Evolutionary conservation across 176 grass and related monocot genomes (phyloP).

Genomic region (Hordeum marinum): DNA sequence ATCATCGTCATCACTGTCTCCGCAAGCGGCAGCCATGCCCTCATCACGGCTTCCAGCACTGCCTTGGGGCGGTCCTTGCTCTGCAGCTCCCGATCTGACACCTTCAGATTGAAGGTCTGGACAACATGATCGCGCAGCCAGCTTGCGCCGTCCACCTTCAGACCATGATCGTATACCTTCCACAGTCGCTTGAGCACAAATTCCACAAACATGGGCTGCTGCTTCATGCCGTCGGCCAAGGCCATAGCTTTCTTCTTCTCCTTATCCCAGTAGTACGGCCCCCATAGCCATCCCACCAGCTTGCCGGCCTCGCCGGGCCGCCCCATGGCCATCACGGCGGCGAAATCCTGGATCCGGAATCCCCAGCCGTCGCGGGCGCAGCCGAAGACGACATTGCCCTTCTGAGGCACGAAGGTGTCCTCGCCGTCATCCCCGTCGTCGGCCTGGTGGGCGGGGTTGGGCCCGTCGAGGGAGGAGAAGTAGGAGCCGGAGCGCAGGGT

Average conservation of each 20-base stretch:
- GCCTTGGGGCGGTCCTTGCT: constrained; percentile 58
- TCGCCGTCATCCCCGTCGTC: constrained; percentile 62
- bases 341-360: constrained; percentile 74
- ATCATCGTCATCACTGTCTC: constrained; percentile 80
- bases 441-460: constrained; percentile 26
- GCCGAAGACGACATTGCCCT: constrained; percentile 84
- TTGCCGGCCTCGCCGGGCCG: background rate
- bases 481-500: constrained; percentile 80
- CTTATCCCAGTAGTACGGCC: constrained; percentile 56
- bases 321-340: constrained; percentile 38
- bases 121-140: background rate
- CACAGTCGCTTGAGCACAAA: constrained; percentile 67
- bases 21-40: constrained; percentile 67
- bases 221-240: constrained; percentile 39
- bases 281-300: constrained; percentile 77
- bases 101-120: constrained; percentile 22
- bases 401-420: constrained; percentile 75
- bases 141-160: constrained; percentile 29
- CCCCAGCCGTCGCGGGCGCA: constrained; percentile 93
- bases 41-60: constrained; percentile 70
- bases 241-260: constrained; percentile 62
- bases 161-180: constrained; percentile 52
- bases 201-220: constrained; percentile 83
- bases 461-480: constrained; percentile 62
- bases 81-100: constrained; percentile 55